These are phyloP conservation scores for Ailanthus altissimus DNA, from an alignment of 345 rosid genomes.

Conservation along the genomic window DNA sequence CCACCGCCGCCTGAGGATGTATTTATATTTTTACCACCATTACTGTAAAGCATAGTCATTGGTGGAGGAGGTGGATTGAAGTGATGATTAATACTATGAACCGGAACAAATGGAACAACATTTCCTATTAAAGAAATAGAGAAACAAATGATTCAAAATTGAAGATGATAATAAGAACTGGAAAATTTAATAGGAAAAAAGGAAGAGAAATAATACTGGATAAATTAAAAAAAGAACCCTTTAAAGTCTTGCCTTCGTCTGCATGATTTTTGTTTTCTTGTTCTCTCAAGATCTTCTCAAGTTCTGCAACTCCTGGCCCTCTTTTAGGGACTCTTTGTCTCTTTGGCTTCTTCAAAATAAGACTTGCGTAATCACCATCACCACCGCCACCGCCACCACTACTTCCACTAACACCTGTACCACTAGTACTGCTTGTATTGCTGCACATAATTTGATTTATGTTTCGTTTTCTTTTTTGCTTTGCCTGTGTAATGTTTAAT, in stretches of 20 bases:
- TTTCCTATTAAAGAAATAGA: conserved; percentile 11
- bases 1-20: not conserved
- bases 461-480: not conserved
- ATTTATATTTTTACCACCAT: conserved; percentile 9
- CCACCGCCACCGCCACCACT: conserved; percentile 26
- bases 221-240: not conserved
- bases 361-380: conserved; percentile 26
- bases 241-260: conserved; percentile 9
- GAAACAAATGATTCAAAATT: not conserved
- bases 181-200: not conserved
- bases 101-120: conserved; percentile 9
- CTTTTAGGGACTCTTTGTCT: conserved; percentile 52
- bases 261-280: conserved; percentile 36
- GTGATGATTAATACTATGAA: conserved; percentile 1
- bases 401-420: conserved; percentile 24
- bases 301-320: conserved; percentile 87
- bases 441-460: conserved; percentile 45
- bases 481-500: not conserved
- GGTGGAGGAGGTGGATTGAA: conserved; percentile 19
- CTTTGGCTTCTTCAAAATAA: conserved; percentile 45
- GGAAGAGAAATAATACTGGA: not conserved
- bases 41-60: conserved; percentile 6
- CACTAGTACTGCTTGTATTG: conserved; percentile 35
- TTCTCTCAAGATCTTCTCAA: conserved; percentile 74
- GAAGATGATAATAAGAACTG: conserved; percentile 6